Evolutionary conservation across 257 asterid species (phyloP).

Genomic region (Ligustrum vulgare): DNA sequence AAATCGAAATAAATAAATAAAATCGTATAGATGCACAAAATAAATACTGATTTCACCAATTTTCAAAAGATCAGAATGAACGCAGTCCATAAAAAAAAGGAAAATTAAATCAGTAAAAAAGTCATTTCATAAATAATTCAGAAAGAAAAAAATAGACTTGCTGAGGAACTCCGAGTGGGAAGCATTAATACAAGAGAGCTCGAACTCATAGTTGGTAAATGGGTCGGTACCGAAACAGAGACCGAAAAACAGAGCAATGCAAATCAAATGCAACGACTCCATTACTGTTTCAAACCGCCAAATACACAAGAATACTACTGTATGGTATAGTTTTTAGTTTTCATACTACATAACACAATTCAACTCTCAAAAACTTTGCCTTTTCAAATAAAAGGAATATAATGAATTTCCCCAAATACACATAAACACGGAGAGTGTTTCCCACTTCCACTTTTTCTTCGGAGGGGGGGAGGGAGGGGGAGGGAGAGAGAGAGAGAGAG

Average conservation of each 20-base stretch:
- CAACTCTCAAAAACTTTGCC: not conserved
- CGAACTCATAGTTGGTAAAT: constrained; percentile 56
- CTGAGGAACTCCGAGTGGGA: constrained; percentile 96
- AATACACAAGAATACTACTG: not conserved
- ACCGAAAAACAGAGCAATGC: constrained; percentile 40
- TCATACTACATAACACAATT: constrained; percentile 9
- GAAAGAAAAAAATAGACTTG: constrained; percentile 38
- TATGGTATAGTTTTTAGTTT: not conserved
- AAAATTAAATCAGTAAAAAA: not conserved
- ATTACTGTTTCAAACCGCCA: constrained; percentile 1
- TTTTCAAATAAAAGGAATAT: constrained; percentile 3
- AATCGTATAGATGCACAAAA: not conserved
- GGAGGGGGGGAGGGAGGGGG: too few species aligned
- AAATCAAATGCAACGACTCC: constrained; percentile 33
- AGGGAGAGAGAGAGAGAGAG: too few species aligned
- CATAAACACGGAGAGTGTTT: not conserved
- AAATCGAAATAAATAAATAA: not conserved
- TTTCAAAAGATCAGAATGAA: not conserved
- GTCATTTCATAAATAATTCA: not conserved
- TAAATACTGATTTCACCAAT: not conserved
- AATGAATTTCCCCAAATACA: not conserved
- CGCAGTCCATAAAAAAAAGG: not conserved
- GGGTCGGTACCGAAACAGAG: constrained; percentile 68
- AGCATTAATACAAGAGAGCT: constrained; percentile 63
- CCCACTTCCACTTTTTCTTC: constrained; percentile 25